phyloP scores from a whole-genome alignment of 2,329 filamentous ascomycete genomes.

The Colletotrichum zoysiae region DNA sequence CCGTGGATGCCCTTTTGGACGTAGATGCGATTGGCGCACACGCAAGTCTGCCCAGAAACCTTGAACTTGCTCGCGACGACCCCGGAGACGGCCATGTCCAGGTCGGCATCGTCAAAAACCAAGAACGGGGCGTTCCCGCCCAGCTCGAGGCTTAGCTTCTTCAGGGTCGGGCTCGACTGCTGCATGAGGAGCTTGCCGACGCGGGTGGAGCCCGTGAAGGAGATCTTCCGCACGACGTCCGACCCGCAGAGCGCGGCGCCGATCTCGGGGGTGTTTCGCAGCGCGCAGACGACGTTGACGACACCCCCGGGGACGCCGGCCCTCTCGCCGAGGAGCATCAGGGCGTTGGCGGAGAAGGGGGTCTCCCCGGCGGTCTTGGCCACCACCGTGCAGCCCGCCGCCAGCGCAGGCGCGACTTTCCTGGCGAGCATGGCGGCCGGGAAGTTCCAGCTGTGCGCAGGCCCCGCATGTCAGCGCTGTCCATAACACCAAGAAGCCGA shows the following conservation, averaged over 20 bases:
- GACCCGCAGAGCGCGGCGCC: background rate
- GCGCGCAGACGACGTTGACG: background rate
- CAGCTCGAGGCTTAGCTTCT: background rate
- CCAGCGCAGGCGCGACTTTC: background rate
- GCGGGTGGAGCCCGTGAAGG: background rate
- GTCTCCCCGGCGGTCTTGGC: background rate
- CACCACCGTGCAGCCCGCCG: background rate
- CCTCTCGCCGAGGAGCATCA: background rate
- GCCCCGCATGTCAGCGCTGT: too few species aligned
- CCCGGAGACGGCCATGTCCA: background rate
- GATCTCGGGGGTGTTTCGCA: background rate
- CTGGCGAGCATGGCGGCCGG: background rate
- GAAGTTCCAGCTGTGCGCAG: background rate
- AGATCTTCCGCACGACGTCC: background rate
- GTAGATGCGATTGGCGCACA: background rate
- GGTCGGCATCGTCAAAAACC: background rate
- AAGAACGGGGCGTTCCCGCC: background rate
- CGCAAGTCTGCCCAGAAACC: background rate
- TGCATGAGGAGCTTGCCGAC: background rate
- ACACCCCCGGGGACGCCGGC: background rate
- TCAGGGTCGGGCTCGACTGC: background rate
- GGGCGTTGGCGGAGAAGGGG: background rate
- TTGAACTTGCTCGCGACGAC: background rate
- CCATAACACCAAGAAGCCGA: background rate
- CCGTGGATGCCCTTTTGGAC: background rate